These are phyloP conservation scores for Nakazawaea ernobii DNA, from an alignment of 805 yeast species.

Conservation along the genomic window DNA sequence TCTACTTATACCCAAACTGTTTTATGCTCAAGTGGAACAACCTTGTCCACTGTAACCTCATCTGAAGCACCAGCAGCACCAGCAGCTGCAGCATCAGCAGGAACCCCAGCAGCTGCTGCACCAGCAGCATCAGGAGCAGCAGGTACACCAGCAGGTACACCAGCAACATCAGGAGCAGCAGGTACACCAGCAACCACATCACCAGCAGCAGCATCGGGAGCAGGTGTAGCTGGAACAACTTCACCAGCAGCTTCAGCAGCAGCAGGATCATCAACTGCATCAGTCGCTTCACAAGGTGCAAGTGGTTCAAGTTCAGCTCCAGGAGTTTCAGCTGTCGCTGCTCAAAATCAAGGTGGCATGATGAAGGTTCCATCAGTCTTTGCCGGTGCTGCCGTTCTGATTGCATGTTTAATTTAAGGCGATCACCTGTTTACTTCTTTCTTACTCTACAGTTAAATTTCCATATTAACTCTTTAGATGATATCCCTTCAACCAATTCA, in stretches of 20 bases:
- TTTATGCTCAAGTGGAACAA: slow-evolving; percentile 4
- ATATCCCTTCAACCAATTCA: too few species aligned
- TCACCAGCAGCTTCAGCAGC: too few species aligned
- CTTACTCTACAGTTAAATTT: not conserved
- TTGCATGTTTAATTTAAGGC: not conserved
- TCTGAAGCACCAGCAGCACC: slow-evolving; percentile 16
- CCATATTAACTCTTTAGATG: too few species aligned
- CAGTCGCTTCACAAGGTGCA: not conserved
- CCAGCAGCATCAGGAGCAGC: slow-evolving; percentile 19
- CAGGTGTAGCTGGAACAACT: not conserved
- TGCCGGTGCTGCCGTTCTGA: not conserved
- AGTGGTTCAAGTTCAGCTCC: slow-evolving; percentile 12
- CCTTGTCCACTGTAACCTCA: slow-evolving; percentile 3
- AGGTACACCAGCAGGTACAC: not conserved
- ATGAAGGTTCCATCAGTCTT: not conserved
- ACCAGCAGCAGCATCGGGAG: not conserved
- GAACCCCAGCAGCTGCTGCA: slow-evolving; percentile 14
- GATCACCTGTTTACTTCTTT: not conserved
- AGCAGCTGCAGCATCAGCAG: slow-evolving; percentile 14
- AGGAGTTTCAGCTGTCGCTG: not conserved
- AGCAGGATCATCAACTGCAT: not conserved
- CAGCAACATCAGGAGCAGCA: not conserved
- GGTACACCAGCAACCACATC: not conserved
- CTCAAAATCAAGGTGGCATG: slow-evolving; percentile 1
- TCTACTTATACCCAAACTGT: slow-evolving; percentile 13